Percentiles rank a stretch among this genome's conserved stretches.
phyloP scores from a whole-genome alignment of 495 filamentous ascomycete species.

The Penicillium riverlandense region DNA sequence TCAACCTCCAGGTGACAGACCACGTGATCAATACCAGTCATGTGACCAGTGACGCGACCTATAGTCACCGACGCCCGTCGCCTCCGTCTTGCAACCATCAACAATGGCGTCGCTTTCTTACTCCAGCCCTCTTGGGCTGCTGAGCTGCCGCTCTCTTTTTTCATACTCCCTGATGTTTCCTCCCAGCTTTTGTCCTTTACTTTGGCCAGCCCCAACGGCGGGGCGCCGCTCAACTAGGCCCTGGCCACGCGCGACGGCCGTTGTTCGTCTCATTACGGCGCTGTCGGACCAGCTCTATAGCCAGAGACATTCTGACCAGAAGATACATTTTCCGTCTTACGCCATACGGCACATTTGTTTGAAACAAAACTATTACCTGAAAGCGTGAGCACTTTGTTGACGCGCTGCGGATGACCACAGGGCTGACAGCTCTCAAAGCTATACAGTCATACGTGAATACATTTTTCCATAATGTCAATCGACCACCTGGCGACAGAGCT shows the following conservation, averaged over 20 bases:
- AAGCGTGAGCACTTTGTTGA: no score
- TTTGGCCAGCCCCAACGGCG: constrained; percentile 66
- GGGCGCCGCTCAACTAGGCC: constrained; percentile 51
- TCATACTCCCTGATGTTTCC: background rate
- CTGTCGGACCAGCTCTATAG: constrained; percentile 4
- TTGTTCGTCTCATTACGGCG: constrained; percentile 26
- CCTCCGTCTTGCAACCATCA: constrained; percentile 1
- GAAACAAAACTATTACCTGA: no score
- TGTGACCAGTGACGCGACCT: no score
- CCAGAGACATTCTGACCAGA: background rate
- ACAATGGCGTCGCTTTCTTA: constrained; percentile 23
- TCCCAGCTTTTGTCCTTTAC: constrained; percentile 30
- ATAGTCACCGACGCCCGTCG: background rate
- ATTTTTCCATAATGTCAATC: constrained; percentile 35
- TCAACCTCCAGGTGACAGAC: background rate
- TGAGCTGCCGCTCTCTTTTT: constrained; percentile 11
- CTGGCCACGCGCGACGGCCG: constrained; percentile 11
- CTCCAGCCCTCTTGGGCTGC: constrained; percentile 23
- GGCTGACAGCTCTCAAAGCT: background rate
- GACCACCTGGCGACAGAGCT: constrained; percentile 54
- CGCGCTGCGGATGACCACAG: no score
- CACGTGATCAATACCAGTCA: background rate
- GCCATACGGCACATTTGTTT: no score
- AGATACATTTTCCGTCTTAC: no score
- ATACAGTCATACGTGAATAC: constrained; percentile 5